Base-by-base conservation (phyloP, 495 filamentous ascomycete genomes). In the Penicillium maclennaniae region DNA sequence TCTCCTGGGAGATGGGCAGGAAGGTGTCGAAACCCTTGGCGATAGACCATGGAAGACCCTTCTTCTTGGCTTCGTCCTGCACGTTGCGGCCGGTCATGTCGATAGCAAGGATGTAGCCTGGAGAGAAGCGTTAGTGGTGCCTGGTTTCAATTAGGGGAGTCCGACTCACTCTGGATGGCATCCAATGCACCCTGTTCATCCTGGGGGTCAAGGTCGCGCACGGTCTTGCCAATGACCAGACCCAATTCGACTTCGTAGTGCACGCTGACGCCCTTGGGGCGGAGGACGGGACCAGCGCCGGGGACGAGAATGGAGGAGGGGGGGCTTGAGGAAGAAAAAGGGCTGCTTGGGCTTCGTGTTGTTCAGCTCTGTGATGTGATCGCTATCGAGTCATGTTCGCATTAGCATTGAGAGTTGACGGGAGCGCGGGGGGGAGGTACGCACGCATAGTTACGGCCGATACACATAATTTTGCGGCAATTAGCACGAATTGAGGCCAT, bases 1-100 rank as follows among this genome's bases (percentile, higher is more conserved):
- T 96, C 49, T 85, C 77, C 38, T 86, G 72, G 56, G 82, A 87
- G 53, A 98, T 79, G 43, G 93, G 93, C 9, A 92, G 78, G 78
- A 98, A 98, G 19, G 93, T 97, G 64, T 97, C 95, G 68, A 96
- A 97, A 37, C 95, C 95, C 74, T 98, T 98, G 53, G 87, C 83
- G 55, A 96, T 93, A 49, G 85, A 81, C 93, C 93, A 98, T 15
- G 93, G 93, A n/a, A 97, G 82, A 15, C 92, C 89, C 76, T 95
- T 95, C 73, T 88, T 89, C 80, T 97, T 97, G 49, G 91, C 93
- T 73, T 95, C 87, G 54, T 96, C 87, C 76, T 98, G 93, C 39
- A 88, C 79, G 68, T 96, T 95, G 54, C 91, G 87, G 4, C 87
- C 91, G 7, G 91, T 96, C 89, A 96, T 92, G 70, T 96, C 91